Base-by-base conservation (phyloP, 2,329 filamentous ascomycete species). In the Ilyonectria robusta region DNA sequence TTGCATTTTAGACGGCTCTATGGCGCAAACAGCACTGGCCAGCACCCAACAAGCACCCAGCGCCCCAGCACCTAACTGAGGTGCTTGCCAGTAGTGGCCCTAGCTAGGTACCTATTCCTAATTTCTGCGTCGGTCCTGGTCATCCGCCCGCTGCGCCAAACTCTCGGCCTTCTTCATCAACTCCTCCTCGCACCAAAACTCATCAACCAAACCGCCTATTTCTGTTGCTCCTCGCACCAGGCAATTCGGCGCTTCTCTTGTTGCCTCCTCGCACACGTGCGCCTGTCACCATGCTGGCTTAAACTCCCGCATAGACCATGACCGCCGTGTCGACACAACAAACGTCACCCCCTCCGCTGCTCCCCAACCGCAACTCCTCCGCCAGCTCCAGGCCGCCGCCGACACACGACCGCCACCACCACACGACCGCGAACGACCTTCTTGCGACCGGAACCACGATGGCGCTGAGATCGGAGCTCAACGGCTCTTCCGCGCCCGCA, bases 381-480 rank as follows among this genome's bases (percentile, higher is more conserved):
- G 47, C 62, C 66, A 71, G 64, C 73, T 66, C 74, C 69, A 74
- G 69, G 57, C 63, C 69, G 42, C 54, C 68, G 54, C 60, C 69
- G 68, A 69, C 59, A 67, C 66, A 65, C 66, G 57, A 66, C 63
- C 64, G 47, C 69, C 67, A 71, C 70, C 62, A 71, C 70, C 73
- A 68, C 37, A 70, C 75, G 71, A 72, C 67, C 64, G 68, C 63
- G 53, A 69, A 68, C 67, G 58, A 73, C 59, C 62, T 60, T 33
- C 66, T 58, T 62, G 62, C 68, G 62, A 64, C 67, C 56, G 59
- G 68, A 55, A 68, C 74, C 59, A 69, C 70, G 62, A 81, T 81
- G 80, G 77, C 78, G 68, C 72, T 75, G 63, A 75, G 76, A 75
- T 74, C 77, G 47, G 79, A 79, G 58, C 65, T 75, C 59, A 79